These are phyloP conservation scores for Pleurotus cornucopiae DNA, from an alignment of 768 basidiomycete genomes.

Conservation along the genomic window DNA sequence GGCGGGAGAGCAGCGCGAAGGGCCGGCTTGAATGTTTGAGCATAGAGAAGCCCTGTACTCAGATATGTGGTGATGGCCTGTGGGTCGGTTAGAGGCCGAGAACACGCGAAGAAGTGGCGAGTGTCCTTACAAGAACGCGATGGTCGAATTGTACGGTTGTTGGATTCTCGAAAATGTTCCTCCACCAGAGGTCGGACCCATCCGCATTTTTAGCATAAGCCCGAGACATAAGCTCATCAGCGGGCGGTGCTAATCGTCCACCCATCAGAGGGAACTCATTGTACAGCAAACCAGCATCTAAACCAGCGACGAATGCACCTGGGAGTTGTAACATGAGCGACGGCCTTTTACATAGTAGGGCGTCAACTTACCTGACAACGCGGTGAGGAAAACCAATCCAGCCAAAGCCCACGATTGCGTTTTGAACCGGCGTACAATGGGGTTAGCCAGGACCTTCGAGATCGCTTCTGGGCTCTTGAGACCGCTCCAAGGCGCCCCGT, in stretches of 20 bases:
- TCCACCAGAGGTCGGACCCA: slow-evolving; percentile 84
- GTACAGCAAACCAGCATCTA: slow-evolving; percentile 95
- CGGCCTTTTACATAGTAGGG: not conserved
- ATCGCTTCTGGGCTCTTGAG: slow-evolving; percentile 33
- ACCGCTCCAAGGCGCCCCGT: slow-evolving; percentile 56
- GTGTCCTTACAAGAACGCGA: slow-evolving; percentile 71
- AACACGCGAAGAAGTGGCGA: not conserved
- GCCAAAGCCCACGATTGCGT: slow-evolving; percentile 57
- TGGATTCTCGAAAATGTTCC: slow-evolving; percentile 96
- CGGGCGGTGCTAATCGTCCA: slow-evolving; percentile 75
- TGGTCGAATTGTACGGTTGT: slow-evolving; percentile 98
- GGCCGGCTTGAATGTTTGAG: slow-evolving; percentile 48
- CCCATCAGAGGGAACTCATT: slow-evolving; percentile 99
- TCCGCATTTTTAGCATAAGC: slow-evolving; percentile 69
- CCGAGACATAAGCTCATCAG: slow-evolving; percentile 74
- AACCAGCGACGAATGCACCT: slow-evolving; percentile 98
- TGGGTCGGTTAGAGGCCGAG: slow-evolving; percentile 3
- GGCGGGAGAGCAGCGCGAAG: slow-evolving; percentile 67
- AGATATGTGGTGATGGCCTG: slow-evolving; percentile 86
- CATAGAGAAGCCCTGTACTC: slow-evolving; percentile 60
- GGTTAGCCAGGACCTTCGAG: slow-evolving; percentile 47
- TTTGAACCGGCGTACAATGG: slow-evolving; percentile 55
- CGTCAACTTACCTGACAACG: slow-evolving; percentile 70
- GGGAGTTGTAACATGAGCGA: not conserved
- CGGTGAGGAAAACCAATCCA: slow-evolving; percentile 84